Percentiles rank a stretch among this genome's conserved stretches.
Conservation (phyloP, 768 basidiomycete genomes). For the Hirschioporus abietinus region DNA sequence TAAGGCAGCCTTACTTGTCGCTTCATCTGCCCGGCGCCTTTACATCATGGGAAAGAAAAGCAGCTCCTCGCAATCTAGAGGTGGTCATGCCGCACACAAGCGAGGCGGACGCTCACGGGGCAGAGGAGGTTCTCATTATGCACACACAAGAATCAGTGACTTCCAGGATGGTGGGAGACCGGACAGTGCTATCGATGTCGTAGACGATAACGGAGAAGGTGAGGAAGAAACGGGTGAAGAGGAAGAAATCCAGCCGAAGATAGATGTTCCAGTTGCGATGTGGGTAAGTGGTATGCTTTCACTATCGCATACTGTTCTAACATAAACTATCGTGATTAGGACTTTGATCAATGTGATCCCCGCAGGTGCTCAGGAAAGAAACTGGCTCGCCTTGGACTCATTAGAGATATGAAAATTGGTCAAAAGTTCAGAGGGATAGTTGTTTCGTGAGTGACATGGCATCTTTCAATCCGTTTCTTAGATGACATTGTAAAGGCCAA, state of each 20-base stretch:
- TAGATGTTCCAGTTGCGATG: slow-evolving; percentile 83
- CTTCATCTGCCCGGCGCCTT: background rate
- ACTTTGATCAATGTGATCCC: slow-evolving; percentile 97
- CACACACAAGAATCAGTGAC: background rate
- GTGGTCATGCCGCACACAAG: background rate
- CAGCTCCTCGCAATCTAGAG: background rate
- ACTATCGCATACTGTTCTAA: background rate
- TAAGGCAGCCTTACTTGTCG: background rate
- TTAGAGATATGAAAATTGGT: slow-evolving; percentile 79
- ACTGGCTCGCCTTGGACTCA: slow-evolving; percentile 77
- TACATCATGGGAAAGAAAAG: background rate
- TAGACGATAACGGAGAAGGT: slow-evolving; percentile 33
- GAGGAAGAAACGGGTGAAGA: slow-evolving; percentile 25
- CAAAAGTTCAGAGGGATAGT: slow-evolving; percentile 88
- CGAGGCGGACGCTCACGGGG: background rate
- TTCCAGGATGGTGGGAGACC: slow-evolving; percentile 33
- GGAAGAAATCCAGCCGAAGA: slow-evolving; percentile 29
- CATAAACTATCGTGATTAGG: slow-evolving; percentile 38
- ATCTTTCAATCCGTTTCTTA: slow-evolving; percentile 6
- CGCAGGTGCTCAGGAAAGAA: slow-evolving; percentile 86
- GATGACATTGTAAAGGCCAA: slow-evolving; percentile 50
- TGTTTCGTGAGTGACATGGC: slow-evolving; percentile 66
- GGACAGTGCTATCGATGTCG: slow-evolving; percentile 51
- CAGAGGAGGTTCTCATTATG: slow-evolving; percentile 9
- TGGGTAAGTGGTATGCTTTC: slow-evolving; percentile 60